Evolutionary conservation across 2,329 filamentous ascomycete genomes (phyloP), one percentile per base, ranked within the genome.

Genomic region (Botrytis medusae): DNA sequence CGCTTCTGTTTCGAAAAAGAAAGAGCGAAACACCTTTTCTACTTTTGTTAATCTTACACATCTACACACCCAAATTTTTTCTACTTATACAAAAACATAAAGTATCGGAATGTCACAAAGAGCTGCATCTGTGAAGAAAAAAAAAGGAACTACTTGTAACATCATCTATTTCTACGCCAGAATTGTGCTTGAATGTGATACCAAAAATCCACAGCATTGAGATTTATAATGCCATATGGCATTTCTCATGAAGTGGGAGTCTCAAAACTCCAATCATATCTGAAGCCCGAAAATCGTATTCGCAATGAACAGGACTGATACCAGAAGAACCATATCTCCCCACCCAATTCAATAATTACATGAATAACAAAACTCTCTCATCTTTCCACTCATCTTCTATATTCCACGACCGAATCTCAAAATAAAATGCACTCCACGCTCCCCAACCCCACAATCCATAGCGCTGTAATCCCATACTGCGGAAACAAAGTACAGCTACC

Each of bases 291-390:
- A 25, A 25, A 51, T n/a, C 0, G 25, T 25, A 51, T 10, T 14
- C 10, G 14, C 1, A 14, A n/a, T n/a, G 0, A n/a, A 51, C 10
- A 25, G 25, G 7, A 14, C 25, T 14, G 4, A 14, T 1, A n/a
- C 8, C 4, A 51, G 14, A 51, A 51, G 25, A 10, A 7, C 22
- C 10, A 25, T 48, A 0, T 48, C 5, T 25, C 9, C 22, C 46
- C 22, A 48, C 12, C 20, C 25, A 9, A 12, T 25, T 9, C 0
- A 4, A 9, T 25, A 1, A 42, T 48, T 1, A 1, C 4, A 48
- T 48, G 46, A 48, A 48, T 25, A 25, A 4, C 22, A 1, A 48
- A 48, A n/a, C 1, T 5, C 10, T 5, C 10, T n/a, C 14, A 14
- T 10, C 22, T 4, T n/a, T 1, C 48, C 1, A 51, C 14, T 25